Base-by-base conservation (phyloP, 306 rosid species). In the Corylus heterophylla region DNA sequence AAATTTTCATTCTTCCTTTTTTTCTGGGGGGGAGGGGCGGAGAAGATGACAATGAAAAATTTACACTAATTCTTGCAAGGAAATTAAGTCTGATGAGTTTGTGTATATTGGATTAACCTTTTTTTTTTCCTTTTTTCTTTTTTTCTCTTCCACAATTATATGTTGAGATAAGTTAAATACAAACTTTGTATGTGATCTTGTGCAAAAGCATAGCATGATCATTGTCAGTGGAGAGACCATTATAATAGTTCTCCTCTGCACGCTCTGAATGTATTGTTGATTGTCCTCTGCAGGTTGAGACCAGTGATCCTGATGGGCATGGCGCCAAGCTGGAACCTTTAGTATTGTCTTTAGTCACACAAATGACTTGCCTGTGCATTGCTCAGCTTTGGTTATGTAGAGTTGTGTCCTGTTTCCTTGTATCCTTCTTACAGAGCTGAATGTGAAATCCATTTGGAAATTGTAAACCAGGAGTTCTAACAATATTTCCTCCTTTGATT, bases 391-490 rank as follows among this genome's bases (percentile, higher is more conserved):
- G 85, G 67, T 55, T 61, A 29, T 72, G 81, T 76, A 71, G 45
- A 58, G 79, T 48, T 62, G 51, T 59, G 35, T 71, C 76, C 59
- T 71, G 76, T 81, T 78, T 82, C 47, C 54, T 80, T 64, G 71
- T 78, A 39, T 85, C 87, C 76, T 85, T 90, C 83, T 89, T 80
- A 72, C 17, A 73, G 54, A 92, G 88, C 71, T 83, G 89, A 59
- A 89, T 83, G 55, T 92, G 89, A 70, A 84, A 91, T 50, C 98
- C 98, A 59, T 91, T 76, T 22, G 98, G 97, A 84, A 89, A 92
- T 76, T 90, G 97, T 75, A 92, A 81, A 66, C 93, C 93, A 12
- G 96, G 96, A 75, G 87, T 89, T 80, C 93, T 85, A 69, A 89
- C 69, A 51, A 91, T 90, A 71, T 93, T 85, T 54, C 98, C 98